phyloP scores from a whole-genome alignment of 441 rosid genomes.

The Pelargonium australe region DNA sequence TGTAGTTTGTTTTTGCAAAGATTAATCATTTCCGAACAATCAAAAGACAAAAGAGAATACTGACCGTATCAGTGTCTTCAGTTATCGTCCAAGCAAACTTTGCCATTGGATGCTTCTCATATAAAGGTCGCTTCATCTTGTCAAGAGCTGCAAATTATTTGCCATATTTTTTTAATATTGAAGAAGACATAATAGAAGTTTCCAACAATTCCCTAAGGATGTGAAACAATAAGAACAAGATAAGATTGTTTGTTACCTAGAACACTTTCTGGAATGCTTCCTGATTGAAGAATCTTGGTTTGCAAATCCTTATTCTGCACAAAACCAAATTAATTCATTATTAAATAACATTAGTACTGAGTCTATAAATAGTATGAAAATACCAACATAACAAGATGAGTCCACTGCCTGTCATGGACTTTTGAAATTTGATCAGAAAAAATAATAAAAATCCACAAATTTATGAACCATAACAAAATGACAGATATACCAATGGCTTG shows the following conservation, averaged over 20 bases:
- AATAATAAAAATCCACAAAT: background rate
- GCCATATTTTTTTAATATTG: constrained; percentile 15
- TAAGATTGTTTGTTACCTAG: constrained; percentile 45
- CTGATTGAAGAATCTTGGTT: constrained; percentile 59
- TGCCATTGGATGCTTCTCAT: constrained; percentile 90
- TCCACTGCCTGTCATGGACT: background rate
- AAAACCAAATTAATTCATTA: constrained; percentile 13
- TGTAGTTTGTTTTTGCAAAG: background rate
- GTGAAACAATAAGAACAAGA: background rate
- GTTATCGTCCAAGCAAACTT: constrained; percentile 87
- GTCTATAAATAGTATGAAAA: constrained; percentile 10
- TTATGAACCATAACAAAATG: constrained; percentile 1
- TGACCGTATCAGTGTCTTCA: constrained; percentile 83
- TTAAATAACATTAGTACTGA: background rate
- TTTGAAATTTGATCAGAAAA: no score
- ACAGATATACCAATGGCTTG: constrained; percentile 2
- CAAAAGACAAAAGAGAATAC: constrained; percentile 23
- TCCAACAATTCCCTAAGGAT: constrained; percentile 16
- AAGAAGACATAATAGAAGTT: constrained; percentile 11
- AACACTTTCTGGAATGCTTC: constrained; percentile 52
- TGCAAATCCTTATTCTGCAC: constrained; percentile 63
- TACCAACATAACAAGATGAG: constrained; percentile 5
- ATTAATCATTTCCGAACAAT: constrained; percentile 8
- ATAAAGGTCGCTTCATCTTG: constrained; percentile 77
- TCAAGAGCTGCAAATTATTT: constrained; percentile 64